Percentiles rank a stretch among this genome's conserved stretches.
These are phyloP conservation scores for Pelargonium cotyledonis DNA, from an alignment of 441 rosid species.

Conservation along the genomic window DNA sequence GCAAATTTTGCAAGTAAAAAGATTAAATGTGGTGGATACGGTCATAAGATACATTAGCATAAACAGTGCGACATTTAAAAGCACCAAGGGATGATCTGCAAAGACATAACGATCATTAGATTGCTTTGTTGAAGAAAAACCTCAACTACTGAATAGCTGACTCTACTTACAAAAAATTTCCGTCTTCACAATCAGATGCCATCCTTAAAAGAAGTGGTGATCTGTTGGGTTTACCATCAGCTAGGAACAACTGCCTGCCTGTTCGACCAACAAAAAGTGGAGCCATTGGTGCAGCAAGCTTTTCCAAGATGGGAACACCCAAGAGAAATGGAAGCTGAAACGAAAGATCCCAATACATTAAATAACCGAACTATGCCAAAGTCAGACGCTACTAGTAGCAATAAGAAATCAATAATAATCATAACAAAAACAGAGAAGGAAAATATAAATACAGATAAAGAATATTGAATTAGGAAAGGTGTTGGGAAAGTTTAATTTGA, in stretches of 20 bases:
- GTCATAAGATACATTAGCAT: slow-evolving; percentile 89
- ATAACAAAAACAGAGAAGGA: too few species aligned
- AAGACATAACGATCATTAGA: slow-evolving; percentile 15
- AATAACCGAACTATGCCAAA: slow-evolving; percentile 4
- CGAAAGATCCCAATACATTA: slow-evolving; percentile 4
- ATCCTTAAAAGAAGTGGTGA: slow-evolving; percentile 83
- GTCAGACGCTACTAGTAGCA: background rate
- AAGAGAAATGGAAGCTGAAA: slow-evolving; percentile 79
- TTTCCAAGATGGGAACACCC: slow-evolving; percentile 75
- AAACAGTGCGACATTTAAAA: slow-evolving; percentile 57
- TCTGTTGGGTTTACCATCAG: slow-evolving; percentile 67
- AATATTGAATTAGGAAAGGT: too few species aligned
- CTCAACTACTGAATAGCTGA: slow-evolving; percentile 8
- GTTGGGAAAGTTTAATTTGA: too few species aligned
- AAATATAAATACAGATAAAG: too few species aligned
- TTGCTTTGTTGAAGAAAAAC: slow-evolving; percentile 10
- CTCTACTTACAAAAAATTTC: slow-evolving; percentile 58
- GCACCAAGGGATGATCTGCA: slow-evolving; percentile 73
- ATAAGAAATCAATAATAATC: too few species aligned
- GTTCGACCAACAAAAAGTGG: slow-evolving; percentile 63
- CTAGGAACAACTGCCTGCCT: slow-evolving; percentile 77
- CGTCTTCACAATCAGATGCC: slow-evolving; percentile 72
- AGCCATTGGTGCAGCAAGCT: slow-evolving; percentile 76
- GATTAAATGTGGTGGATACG: slow-evolving; percentile 50
- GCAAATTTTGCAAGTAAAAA: slow-evolving; percentile 8